Evolutionary conservation across 306 rosid species (phyloP), one percentile per base, ranked within the genome.

Genomic region (Rosa multiflora): DNA sequence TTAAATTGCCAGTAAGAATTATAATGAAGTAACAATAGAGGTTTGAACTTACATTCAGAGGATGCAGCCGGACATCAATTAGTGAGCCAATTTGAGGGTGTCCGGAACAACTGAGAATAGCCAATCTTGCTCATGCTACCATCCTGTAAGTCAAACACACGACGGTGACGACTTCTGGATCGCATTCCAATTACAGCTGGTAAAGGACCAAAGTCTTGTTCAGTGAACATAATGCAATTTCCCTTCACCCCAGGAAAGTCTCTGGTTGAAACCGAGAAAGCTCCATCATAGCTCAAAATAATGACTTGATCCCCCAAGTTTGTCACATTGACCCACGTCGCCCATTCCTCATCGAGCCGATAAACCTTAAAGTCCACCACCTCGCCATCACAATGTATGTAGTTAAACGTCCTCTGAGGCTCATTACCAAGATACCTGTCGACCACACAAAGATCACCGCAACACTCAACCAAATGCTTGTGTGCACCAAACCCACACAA

Each of bases 401-500:
- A 26, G 4, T 56, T 42, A 11, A 29, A 49, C 53, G 42, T 63
- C 35, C 2, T 76, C n/a, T 62, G 40, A 35, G 44, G 43, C 70
- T 35, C 70, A 64, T 21, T 37, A 8, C 46, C 82, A 17, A 77
- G 40, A 78, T 51, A 90, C 23, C 90, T 79, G 71, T 92, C 93
- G 63, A 89, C 81, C 17, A 89, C 89, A 44, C 84, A 85, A 5
- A 90, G 86, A 69, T 71, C 83, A 55, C 90, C 97, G 70, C 88
- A 75, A 4, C 87, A 89, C 67, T 89, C 97, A 8, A 88, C 88
- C 85, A 92, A 35, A 71, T 92, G 89, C 64, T 92, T 94, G 71
- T 80, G 86, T 56, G 72, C 51, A 2, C 97, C 98, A 15, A 82
- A 49, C 4, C 97, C 91, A 55, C 83, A 81, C 72, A 91, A 67